Percentiles rank a stretch among this genome's conserved stretches.
phyloP scores from a whole-genome alignment of 129 eudicot genomes.

The Chrysanthemum seticuspe region DNA sequence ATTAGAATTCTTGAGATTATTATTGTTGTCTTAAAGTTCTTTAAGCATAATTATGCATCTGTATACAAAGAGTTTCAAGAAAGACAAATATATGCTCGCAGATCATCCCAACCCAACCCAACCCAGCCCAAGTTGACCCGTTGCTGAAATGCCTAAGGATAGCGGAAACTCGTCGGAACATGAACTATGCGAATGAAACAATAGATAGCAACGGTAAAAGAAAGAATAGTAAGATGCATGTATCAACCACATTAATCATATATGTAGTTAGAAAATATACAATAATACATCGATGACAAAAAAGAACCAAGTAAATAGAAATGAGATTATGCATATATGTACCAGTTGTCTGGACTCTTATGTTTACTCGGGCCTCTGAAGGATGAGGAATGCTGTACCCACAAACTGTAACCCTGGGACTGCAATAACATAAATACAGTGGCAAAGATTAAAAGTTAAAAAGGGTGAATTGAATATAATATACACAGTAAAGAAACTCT shows the following conservation, averaged over 20 bases:
- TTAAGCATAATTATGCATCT: too few species aligned
- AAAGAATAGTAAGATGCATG: constrained; percentile 8
- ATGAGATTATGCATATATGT: constrained; percentile 15
- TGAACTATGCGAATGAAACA: constrained; percentile 1
- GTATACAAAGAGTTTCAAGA: too few species aligned
- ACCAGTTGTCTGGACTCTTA: constrained; percentile 96
- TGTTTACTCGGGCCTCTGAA: constrained; percentile 81
- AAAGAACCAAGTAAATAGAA: neutral
- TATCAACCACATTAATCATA: neutral
- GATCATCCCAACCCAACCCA: too few species aligned
- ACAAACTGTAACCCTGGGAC: constrained; percentile 83
- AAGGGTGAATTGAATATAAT: too few species aligned
- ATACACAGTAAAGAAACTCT: too few species aligned
- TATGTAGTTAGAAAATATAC: neutral
- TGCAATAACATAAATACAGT: constrained; percentile 36
- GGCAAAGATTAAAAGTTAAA: neutral
- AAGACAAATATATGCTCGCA: too few species aligned
- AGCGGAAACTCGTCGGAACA: neutral
- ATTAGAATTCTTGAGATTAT: too few species aligned
- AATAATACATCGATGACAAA: neutral
- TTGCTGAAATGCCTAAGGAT: neutral
- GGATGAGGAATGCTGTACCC: constrained; percentile 99
- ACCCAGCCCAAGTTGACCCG: too few species aligned
- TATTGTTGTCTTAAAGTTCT: too few species aligned
- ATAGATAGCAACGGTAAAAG: neutral